Conservation (phyloP, 331 rosid genomes). For the Arachis monticola region DNA sequence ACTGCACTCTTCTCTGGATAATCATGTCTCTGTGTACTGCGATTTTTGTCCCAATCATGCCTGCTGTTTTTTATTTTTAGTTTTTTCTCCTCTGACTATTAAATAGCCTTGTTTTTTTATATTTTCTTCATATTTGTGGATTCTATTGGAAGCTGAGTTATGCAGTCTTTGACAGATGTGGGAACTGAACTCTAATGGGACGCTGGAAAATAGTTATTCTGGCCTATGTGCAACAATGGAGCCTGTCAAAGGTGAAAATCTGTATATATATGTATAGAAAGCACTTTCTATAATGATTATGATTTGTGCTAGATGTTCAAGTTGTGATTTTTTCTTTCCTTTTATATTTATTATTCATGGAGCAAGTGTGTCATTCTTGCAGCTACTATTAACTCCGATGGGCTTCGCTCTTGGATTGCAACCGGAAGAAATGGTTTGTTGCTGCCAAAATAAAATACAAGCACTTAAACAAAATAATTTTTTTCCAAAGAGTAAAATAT, state of each 20-base stretch:
- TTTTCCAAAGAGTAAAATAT: no score
- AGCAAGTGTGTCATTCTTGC: slow-evolving; percentile 43
- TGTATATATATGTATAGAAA: background rate
- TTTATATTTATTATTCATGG: slow-evolving; percentile 28
- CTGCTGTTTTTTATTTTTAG: background rate
- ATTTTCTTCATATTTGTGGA: slow-evolving; percentile 10
- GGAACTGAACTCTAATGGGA: slow-evolving; percentile 72
- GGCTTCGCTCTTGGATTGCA: slow-evolving; percentile 84
- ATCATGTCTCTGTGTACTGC: background rate
- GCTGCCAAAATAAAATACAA: slow-evolving; percentile 15
- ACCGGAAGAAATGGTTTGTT: slow-evolving; percentile 71
- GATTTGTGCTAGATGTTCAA: background rate
- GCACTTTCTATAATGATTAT: slow-evolving; percentile 4
- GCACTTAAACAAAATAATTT: background rate
- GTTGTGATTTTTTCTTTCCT: slow-evolving; percentile 7
- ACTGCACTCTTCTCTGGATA: background rate
- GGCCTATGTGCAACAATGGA: slow-evolving; percentile 76
- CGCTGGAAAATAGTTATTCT: slow-evolving; percentile 74
- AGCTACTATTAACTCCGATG: slow-evolving; percentile 51
- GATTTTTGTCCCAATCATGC: background rate
- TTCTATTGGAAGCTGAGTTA: slow-evolving; percentile 40
- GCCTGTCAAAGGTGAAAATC: slow-evolving; percentile 51
- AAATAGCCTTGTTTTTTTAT: slow-evolving; percentile 22
- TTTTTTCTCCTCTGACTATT: background rate
- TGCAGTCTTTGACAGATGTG: slow-evolving; percentile 64